These are phyloP conservation scores for Linderniella brevidens DNA, from an alignment of 257 asterid species.

Conservation along the genomic window DNA sequence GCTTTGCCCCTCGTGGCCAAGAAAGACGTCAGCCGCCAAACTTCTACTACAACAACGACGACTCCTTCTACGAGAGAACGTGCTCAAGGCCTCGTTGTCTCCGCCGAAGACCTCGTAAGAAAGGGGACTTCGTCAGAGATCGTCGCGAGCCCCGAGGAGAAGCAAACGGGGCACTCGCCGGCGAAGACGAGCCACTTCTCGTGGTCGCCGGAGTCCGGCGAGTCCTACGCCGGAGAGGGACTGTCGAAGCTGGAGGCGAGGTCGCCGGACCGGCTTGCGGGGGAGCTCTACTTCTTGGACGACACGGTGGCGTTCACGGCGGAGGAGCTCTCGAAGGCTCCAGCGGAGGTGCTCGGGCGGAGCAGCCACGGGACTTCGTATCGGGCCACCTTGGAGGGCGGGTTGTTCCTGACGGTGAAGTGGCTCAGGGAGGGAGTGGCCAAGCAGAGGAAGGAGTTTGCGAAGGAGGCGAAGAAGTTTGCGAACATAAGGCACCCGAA, in stretches of 20 bases:
- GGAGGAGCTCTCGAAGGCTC: conserved; percentile 84
- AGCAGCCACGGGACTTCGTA: conserved; percentile 97
- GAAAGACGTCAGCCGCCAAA: conserved; percentile 30
- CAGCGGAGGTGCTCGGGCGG: conserved; percentile 94
- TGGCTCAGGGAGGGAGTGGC: conserved; percentile 99
- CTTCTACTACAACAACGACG: conserved; percentile 32
- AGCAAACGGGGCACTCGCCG: conserved; percentile 70
- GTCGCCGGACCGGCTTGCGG: conserved; percentile 80
- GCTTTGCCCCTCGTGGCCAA: conserved; percentile 25
- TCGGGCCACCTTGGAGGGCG: conserved; percentile 66
- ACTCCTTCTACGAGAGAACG: conserved; percentile 33
- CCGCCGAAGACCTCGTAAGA: conserved; percentile 48
- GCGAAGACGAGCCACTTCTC: conserved; percentile 71
- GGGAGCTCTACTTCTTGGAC: conserved; percentile 85
- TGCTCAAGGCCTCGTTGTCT: conserved; percentile 37
- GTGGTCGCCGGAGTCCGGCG: conserved; percentile 93
- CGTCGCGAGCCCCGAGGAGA: conserved; percentile 13
- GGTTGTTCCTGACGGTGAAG: conserved; percentile 78
- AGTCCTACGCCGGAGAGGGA: conserved; percentile 51
- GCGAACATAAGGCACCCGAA: conserved; percentile 88
- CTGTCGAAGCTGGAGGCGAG: conserved; percentile 63
- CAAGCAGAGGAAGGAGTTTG: conserved; percentile 86
- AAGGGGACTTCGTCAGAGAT: conserved; percentile 49
- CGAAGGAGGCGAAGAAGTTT: conserved; percentile 93
- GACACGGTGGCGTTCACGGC: conserved; percentile 77